Percentiles rank a stretch among this genome's conserved stretches.
phyloP scores from a whole-genome alignment of 371 early-diverging fungal genomes.

The Actinomucor elegans region DNA sequence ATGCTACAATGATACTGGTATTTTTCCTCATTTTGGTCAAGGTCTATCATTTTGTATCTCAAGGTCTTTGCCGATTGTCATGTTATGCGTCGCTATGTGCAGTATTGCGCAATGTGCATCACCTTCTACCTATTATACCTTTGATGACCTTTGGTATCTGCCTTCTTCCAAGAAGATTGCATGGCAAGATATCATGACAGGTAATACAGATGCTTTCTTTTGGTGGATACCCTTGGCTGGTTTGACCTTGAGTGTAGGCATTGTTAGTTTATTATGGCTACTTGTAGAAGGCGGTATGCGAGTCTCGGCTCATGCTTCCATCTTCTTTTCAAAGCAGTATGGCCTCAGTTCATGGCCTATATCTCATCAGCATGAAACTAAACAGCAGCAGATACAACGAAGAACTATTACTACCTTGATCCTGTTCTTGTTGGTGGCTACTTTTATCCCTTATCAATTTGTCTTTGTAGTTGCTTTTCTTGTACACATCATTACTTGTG shows the following conservation, averaged over 20 bases:
- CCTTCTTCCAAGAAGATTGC: conserved; percentile 20
- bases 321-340: conserved; percentile 9
- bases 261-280: conserved; percentile 52
- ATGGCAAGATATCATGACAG: conserved; percentile 51
- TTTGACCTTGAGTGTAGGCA: conserved; percentile 51
- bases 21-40: conserved; percentile 51
- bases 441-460: conserved; percentile 82
- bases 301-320: background rate
- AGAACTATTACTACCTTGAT: conserved; percentile 56
- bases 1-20: conserved; percentile 57
- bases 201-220: conserved; percentile 60
- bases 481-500: conserved; percentile 69
- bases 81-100: conserved; percentile 28
- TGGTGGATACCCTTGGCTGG: conserved; percentile 65
- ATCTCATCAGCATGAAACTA: conserved; percentile 25
- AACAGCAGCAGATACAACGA: conserved; percentile 48
- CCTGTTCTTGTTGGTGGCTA: conserved; percentile 67
- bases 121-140: conserved; percentile 20
- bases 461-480: conserved; percentile 77
- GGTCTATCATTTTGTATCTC: conserved; percentile 42
- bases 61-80: conserved; percentile 35
- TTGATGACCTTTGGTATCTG: conserved; percentile 31
- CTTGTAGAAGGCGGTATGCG: conserved; percentile 27
- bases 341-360: conserved; percentile 9
- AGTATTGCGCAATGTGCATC: conserved; percentile 34